Conservation (phyloP, 768 basidiomycete genomes). For the Dioszegia aurantiaca region DNA sequence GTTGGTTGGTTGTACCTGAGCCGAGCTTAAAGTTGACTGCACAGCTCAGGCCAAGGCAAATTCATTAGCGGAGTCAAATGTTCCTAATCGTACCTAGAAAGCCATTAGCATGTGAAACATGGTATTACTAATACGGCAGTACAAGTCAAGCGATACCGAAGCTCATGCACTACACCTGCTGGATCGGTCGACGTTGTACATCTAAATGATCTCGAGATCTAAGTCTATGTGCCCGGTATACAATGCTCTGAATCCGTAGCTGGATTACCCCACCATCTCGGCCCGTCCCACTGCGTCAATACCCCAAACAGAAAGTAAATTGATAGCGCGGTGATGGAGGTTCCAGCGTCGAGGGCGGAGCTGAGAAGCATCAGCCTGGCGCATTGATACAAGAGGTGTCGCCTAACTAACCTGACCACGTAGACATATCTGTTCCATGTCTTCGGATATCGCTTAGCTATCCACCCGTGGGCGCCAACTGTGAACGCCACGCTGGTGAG, state of each 20-base stretch:
- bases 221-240: conserved; percentile 26
- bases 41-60: too few species aligned
- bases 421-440: conserved; percentile 43
- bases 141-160: too few species aligned
- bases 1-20: too few species aligned
- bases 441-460: conserved; percentile 40
- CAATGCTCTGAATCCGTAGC: conserved; percentile 51
- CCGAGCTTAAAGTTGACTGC: too few species aligned
- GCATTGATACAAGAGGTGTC: not conserved
- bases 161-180: too few species aligned
- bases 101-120: too few species aligned
- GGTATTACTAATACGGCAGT: too few species aligned
- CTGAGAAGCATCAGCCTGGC: conserved; percentile 14
- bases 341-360: conserved; percentile 52
- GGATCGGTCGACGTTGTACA: not conserved
- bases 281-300: conserved; percentile 32
- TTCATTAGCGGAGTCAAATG: too few species aligned
- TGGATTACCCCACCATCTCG: conserved; percentile 50
- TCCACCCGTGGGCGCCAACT: conserved; percentile 36
- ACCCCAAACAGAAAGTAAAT: conserved; percentile 49
- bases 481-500: conserved; percentile 41
- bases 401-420: conserved; percentile 36
- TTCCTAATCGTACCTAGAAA: too few species aligned
- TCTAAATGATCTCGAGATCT: not conserved
- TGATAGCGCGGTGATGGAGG: conserved; percentile 47